phyloP scores from a whole-genome alignment of 139 green algal species.

The Tetraselmis chui region DNA sequence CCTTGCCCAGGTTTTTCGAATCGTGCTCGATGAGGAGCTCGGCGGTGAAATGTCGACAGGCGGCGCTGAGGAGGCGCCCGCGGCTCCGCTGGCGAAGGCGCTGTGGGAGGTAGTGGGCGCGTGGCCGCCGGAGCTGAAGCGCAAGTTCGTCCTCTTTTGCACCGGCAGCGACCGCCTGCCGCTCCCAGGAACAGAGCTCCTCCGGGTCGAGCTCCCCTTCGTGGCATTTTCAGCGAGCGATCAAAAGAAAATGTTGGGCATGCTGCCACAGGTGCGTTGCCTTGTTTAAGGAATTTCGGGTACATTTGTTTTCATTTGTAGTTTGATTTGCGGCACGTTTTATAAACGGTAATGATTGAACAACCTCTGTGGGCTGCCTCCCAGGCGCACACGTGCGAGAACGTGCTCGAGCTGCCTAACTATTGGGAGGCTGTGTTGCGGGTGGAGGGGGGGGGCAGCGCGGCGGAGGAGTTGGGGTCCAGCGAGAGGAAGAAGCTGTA shows the following conservation, averaged over 20 bases:
- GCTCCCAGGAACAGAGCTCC: slow-evolving; percentile 37
- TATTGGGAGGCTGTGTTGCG: slow-evolving; percentile 48
- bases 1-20: slow-evolving; percentile 30
- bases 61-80: slow-evolving; percentile 1
- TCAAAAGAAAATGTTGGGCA: slow-evolving; percentile 35
- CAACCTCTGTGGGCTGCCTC: background rate
- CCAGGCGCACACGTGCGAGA: slow-evolving; percentile 50
- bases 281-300: background rate
- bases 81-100: slow-evolving; percentile 14
- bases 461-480: too few species aligned
- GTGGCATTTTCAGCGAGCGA: slow-evolving; percentile 31
- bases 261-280: slow-evolving; percentile 41
- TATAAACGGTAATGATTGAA: background rate
- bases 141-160: slow-evolving; percentile 41
- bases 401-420: slow-evolving; percentile 60
- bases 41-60: background rate
- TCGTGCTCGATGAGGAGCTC: slow-evolving; percentile 39
- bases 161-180: slow-evolving; percentile 40
- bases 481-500: too few species aligned
- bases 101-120: slow-evolving; percentile 34
- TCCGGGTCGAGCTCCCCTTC: slow-evolving; percentile 40
- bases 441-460: too few species aligned
- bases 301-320: background rate
- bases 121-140: slow-evolving; percentile 24
- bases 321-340: background rate